Conservation (phyloP, 352 stramenopile species). For the Pythium inflatum region DNA sequence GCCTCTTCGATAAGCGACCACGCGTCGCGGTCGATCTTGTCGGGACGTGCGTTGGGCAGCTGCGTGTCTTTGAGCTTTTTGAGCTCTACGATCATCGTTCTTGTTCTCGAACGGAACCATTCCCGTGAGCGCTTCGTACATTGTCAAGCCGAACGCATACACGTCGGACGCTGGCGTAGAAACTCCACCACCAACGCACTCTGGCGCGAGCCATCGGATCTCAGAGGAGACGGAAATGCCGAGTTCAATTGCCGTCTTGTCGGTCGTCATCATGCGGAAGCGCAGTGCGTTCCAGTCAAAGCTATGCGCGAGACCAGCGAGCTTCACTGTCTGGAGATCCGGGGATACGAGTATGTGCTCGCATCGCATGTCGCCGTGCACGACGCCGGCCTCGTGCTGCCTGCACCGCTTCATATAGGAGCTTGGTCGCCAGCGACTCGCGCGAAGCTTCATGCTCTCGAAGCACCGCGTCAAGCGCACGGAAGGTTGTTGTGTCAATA, state of each 20-base stretch:
- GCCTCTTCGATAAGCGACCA: constrained; percentile 13
- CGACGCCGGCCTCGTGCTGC: background rate
- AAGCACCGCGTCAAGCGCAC: background rate
- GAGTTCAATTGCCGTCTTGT: background rate
- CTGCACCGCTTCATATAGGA: background rate
- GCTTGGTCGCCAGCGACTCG: background rate
- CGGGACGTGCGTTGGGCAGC: background rate
- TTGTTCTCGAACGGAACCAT: background rate
- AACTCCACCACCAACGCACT: background rate
- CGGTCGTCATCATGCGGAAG: background rate
- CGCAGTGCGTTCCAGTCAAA: constrained; percentile 15
- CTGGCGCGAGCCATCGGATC: constrained; percentile 8
- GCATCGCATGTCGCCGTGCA: constrained; percentile 13
- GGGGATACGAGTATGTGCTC: constrained; percentile 10
- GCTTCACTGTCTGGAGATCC: background rate
- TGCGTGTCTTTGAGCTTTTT: constrained; percentile 7
- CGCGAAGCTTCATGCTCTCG: background rate
- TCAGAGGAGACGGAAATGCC: background rate
- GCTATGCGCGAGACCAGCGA: background rate
- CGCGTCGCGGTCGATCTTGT: background rate
- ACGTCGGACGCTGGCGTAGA: constrained; percentile 4
- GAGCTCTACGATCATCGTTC: background rate
- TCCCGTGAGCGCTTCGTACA: constrained; percentile 17
- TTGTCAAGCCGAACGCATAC: constrained; percentile 10
- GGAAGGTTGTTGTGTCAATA: background rate